These are phyloP conservation scores for Rhodocollybia butyracea DNA, from an alignment of 768 basidiomycete species.

Conservation along the genomic window DNA sequence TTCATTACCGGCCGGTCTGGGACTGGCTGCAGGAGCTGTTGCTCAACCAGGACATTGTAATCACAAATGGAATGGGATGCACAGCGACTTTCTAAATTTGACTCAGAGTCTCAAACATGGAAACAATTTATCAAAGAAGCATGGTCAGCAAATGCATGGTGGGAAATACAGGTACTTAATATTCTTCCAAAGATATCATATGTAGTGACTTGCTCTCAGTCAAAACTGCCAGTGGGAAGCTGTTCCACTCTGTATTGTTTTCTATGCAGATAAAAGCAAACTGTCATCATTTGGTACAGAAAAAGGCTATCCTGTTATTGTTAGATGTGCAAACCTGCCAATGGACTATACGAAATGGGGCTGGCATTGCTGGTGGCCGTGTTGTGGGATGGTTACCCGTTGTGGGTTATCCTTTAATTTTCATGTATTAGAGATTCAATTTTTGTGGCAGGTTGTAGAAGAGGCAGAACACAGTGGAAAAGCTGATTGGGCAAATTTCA, in stretches of 20 bases:
- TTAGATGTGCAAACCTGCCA: constrained; percentile 11
- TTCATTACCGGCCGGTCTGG: constrained; percentile 20
- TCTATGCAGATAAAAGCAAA: constrained; percentile 20
- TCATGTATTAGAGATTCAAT: neutral
- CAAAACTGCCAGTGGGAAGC: constrained; percentile 16
- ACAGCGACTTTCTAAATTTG: constrained; percentile 20
- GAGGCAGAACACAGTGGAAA: constrained; percentile 26
- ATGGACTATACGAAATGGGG: constrained; percentile 12
- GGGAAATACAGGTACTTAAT: constrained; percentile 32
- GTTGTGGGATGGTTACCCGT: constrained; percentile 17
- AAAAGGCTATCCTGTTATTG: constrained; percentile 17
- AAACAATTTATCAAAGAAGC: constrained; percentile 30
- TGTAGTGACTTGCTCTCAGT: neutral
- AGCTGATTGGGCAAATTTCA: constrained; percentile 25
- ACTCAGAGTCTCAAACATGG: constrained; percentile 17
- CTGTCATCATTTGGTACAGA: constrained; percentile 12
- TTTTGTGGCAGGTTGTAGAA: constrained; percentile 25
- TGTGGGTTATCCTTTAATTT: neutral
- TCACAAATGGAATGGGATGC: constrained; percentile 28
- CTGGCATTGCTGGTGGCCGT: constrained; percentile 12
- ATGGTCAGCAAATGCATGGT: constrained; percentile 32
- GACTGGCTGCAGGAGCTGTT: constrained; percentile 24
- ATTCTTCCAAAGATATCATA: no score
- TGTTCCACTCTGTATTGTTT: constrained; percentile 13
- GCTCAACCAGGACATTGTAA: constrained; percentile 15